Evolutionary conservation across 805 yeast species (phyloP).

Genomic region (Ogataea zsoltii): DNA sequence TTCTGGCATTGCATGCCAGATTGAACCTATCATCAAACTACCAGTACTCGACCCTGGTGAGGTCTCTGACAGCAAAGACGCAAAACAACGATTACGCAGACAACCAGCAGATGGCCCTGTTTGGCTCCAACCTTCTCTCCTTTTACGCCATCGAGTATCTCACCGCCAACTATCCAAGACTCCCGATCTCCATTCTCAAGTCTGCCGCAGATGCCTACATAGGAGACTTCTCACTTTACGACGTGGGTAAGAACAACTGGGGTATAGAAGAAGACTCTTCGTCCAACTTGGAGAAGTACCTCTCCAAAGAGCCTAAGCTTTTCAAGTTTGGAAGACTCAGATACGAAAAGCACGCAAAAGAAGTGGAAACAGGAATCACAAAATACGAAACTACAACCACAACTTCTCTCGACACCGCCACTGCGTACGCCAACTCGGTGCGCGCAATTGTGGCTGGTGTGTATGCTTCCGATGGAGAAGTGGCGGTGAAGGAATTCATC

Average conservation of each 20-base stretch:
- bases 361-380: slow-evolving; percentile 52
- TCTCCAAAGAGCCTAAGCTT: slow-evolving; percentile 67
- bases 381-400: slow-evolving; percentile 39
- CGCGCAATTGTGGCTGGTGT: slow-evolving; percentile 83
- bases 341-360: slow-evolving; percentile 40
- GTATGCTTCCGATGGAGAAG: slow-evolving; percentile 71
- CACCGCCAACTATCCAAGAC: slow-evolving; percentile 78
- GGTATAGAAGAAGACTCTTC: slow-evolving; percentile 81
- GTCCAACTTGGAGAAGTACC: slow-evolving; percentile 61
- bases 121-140: slow-evolving; percentile 77
- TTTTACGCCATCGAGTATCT: slow-evolving; percentile 76
- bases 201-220: slow-evolving; percentile 76
- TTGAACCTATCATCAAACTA: slow-evolving; percentile 60
- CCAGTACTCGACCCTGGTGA: slow-evolving; percentile 69
- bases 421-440: slow-evolving; percentile 67
- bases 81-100: slow-evolving; percentile 52
- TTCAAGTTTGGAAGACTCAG: slow-evolving; percentile 71
- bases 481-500: slow-evolving; percentile 67
- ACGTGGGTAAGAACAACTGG: slow-evolving; percentile 71
- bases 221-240: slow-evolving; percentile 63
- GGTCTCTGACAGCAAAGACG: slow-evolving; percentile 65
- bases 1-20: slow-evolving; percentile 78
- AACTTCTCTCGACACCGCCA: slow-evolving; percentile 26
- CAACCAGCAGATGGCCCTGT: slow-evolving; percentile 75
- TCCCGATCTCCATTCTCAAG: slow-evolving; percentile 77